These are phyloP conservation scores for Leccinum proximum DNA, from an alignment of 1,284 basidiomycete genomes.

Conservation along the genomic window DNA sequence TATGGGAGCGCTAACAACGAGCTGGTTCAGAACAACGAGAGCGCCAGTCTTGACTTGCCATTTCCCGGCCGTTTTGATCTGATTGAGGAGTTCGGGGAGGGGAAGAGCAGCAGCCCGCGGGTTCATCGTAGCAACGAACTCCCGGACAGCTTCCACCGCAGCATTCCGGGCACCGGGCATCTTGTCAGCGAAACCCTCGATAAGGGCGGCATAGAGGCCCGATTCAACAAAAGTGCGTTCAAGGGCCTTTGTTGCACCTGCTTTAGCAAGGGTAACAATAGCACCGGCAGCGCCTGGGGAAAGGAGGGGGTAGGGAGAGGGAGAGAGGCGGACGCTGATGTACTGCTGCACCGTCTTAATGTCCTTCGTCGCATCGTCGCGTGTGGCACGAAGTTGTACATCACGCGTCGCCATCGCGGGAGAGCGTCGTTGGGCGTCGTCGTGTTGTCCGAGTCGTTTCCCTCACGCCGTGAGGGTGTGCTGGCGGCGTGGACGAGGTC, in stretches of 20 bases:
- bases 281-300: constrained; percentile 61
- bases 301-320: no score
- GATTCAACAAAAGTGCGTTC: constrained; percentile 90
- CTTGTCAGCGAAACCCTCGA: constrained; percentile 95
- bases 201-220: constrained; percentile 82
- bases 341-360: no score
- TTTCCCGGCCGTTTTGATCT: constrained; percentile 97
- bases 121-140: constrained; percentile 83
- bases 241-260: constrained; percentile 81
- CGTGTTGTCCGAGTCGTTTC: no score
- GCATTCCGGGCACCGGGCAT: constrained; percentile 83
- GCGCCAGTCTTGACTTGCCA: constrained; percentile 99
- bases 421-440: no score
- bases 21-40: constrained; percentile 85
- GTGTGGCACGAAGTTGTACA: no score
- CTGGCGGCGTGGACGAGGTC: no score
- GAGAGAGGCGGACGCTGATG: no score
- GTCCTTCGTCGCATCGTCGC: no score
- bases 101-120: constrained; percentile 87
- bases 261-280: constrained; percentile 69
- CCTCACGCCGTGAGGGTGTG: no score
- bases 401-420: no score
- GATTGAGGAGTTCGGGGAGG: constrained; percentile 89
- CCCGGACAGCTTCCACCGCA: constrained; percentile 83
- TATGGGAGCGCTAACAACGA: constrained; percentile 81